Base-by-base conservation (phyloP, 2,329 filamentous ascomycete genomes). In the Talaromyces sp. region DNA sequence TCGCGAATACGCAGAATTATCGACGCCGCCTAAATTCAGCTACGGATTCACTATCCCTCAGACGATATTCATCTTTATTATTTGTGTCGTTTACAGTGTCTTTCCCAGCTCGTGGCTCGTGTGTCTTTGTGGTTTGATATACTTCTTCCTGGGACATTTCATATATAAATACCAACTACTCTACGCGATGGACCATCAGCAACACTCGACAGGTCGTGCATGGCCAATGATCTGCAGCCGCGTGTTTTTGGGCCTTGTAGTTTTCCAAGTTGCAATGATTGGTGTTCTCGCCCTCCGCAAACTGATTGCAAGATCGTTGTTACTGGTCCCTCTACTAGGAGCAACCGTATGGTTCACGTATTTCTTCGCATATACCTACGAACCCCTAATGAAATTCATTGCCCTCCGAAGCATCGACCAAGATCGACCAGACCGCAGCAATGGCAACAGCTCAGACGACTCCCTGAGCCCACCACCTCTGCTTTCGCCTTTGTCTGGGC, bases 141-240 rank as follows among this genome's bases (percentile, higher is more conserved):
- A 63, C 17, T 62, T 62, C 28, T 61, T 53, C 19, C 82, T 96
- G 13, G 91, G 91, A 19, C 89, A 90, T 71, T 93, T 93, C 69
- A 89, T 90, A 33, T 95, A 96, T 82, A 97, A 97, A 72, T 99
- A 99, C 75, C 95, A 99, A 77, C 80, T 99, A 4, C 81, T 99
- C 4, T 99, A 99, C 72, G 91, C 94, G 33, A 99, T 99, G 94
- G 92, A 97, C 67, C 93, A 97, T 71, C 89, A 61, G 50, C 91
- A 95, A 68, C 91, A 96, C 70, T 91, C 91, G 15, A 97, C 93
- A 0, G 95, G 95, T 19, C 86, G 88, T 61, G 91, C 92, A 4
- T 99, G 94, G 94, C 88, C 89, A 51, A 96, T 99, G 82, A 96
- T 99, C 62, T 96, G 91, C 75, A 91, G 94, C 69, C 89, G 94